Percentiles rank a stretch among this genome's conserved stretches.
These are phyloP conservation scores for Starmerella stigmatis DNA, from an alignment of 805 yeast genomes.

Conservation along the genomic window DNA sequence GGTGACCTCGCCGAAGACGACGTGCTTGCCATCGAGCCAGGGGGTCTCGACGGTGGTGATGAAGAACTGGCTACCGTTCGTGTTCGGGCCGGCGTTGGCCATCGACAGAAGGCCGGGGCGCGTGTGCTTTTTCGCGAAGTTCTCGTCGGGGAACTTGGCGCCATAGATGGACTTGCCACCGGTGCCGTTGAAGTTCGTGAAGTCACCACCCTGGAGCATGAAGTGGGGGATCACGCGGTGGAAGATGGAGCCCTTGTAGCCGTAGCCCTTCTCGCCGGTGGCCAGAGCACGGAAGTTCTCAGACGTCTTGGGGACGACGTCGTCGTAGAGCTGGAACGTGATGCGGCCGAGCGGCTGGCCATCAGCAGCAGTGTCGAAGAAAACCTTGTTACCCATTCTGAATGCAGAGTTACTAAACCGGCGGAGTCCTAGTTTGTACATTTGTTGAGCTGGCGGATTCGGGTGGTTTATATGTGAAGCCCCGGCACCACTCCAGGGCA, in stretches of 20 bases:
- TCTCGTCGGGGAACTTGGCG: constrained; percentile 65
- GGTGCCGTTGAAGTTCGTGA: constrained; percentile 75
- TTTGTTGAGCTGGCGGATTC: not conserved
- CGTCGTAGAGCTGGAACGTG: constrained; percentile 78
- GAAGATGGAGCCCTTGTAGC: constrained; percentile 77
- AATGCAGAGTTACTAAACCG: constrained; percentile 22
- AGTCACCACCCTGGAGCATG: constrained; percentile 90
- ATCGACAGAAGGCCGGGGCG: constrained; percentile 77
- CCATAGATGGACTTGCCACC: constrained; percentile 89
- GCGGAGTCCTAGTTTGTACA: constrained; percentile 20
- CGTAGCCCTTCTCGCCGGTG: constrained; percentile 92
- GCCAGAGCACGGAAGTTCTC: constrained; percentile 91
- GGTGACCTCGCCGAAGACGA: constrained; percentile 84
- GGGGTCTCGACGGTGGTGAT: constrained; percentile 81
- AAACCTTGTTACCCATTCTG: constrained; percentile 42
- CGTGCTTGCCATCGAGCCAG: constrained; percentile 91
- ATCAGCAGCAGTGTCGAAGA: constrained; percentile 72
- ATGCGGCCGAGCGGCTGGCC: constrained; percentile 74
- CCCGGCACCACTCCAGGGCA: not conserved
- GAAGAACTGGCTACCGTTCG: constrained; percentile 97
- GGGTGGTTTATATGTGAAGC: constrained; percentile 16
- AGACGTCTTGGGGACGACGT: constrained; percentile 88
- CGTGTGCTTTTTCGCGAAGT: constrained; percentile 58
- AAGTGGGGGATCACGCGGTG: constrained; percentile 95
- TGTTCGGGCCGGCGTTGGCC: constrained; percentile 98